Conservation (phyloP, 1,284 basidiomycete genomes). For the Rhodotorula sp. region DNA sequence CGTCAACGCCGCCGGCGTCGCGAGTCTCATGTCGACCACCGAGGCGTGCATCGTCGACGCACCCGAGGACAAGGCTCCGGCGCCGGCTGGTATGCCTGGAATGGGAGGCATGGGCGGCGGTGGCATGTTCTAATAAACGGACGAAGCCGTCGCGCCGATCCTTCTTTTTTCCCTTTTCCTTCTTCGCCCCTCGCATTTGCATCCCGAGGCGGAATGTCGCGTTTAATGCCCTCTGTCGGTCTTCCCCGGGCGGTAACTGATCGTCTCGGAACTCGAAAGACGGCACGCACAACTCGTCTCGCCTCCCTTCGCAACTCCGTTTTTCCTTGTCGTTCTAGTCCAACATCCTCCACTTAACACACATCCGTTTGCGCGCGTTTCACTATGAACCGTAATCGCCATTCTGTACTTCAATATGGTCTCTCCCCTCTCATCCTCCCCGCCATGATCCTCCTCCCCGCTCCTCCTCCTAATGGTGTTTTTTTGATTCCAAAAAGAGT, state of each 20-base stretch:
- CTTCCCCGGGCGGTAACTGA: too few species aligned
- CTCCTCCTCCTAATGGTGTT: too few species aligned
- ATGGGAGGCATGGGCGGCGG: conserved; percentile 44
- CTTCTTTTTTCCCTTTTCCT: background rate
- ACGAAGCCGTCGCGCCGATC: background rate
- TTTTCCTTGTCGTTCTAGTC: background rate
- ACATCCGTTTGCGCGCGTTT: too few species aligned
- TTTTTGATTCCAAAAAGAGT: too few species aligned
- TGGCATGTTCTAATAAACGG: conserved; percentile 36
- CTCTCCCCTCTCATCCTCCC: too few species aligned
- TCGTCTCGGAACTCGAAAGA: too few species aligned
- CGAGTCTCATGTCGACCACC: conserved; percentile 76
- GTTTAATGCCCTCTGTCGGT: background rate
- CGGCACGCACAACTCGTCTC: too few species aligned
- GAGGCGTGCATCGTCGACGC: conserved; percentile 86
- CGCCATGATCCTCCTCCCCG: too few species aligned
- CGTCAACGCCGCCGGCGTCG: conserved; percentile 66
- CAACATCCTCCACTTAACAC: too few species aligned
- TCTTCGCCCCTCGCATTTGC: background rate
- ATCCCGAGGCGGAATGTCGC: background rate
- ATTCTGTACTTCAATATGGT: too few species aligned
- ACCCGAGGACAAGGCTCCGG: conserved; percentile 73
- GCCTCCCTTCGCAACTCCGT: background rate
- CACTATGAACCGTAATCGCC: too few species aligned
- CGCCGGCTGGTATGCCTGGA: conserved; percentile 51